These are phyloP conservation scores for Geotrichum aggregatum DNA, from an alignment of 1,139 yeast genomes.

Conservation along the genomic window DNA sequence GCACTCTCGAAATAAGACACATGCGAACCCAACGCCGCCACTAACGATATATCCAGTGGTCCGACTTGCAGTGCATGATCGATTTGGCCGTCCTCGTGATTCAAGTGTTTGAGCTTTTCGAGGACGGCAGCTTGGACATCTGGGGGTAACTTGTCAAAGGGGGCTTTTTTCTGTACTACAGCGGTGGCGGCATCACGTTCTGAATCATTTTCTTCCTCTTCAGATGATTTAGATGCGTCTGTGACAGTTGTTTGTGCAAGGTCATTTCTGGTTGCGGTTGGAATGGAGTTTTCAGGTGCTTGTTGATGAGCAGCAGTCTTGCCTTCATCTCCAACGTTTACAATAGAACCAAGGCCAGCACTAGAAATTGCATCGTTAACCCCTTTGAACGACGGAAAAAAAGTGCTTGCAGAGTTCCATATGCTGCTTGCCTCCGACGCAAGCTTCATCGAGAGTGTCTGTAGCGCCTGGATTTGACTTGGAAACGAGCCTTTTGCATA, in stretches of 20 bases:
- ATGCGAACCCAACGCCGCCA: slow-evolving; percentile 83
- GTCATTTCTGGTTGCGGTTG: no score
- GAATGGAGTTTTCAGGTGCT: no score
- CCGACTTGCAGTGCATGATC: slow-evolving; percentile 82
- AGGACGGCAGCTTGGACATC: slow-evolving; percentile 24
- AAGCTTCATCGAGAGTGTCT: slow-evolving; percentile 44
- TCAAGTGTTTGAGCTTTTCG: slow-evolving; percentile 37
- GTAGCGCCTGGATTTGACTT: slow-evolving; percentile 42
- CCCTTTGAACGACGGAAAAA: slow-evolving; percentile 2
- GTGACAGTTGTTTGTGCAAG: no score
- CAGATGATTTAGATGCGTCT: no score
- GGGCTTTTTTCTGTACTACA: slow-evolving; percentile 7
- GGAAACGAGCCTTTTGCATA: slow-evolving; percentile 49
- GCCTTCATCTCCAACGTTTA: background rate
- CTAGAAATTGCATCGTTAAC: background rate
- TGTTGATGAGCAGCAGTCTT: slow-evolving; percentile 1
- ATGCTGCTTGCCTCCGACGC: slow-evolving; percentile 47
- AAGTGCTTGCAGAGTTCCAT: slow-evolving; percentile 31
- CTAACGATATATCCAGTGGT: slow-evolving; percentile 68
- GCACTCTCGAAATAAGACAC: slow-evolving; percentile 82
- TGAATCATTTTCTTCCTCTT: background rate
- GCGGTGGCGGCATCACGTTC: background rate
- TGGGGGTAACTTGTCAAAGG: slow-evolving; percentile 22
- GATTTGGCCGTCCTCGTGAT: slow-evolving; percentile 66
- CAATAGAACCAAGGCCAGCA: slow-evolving; percentile 4